phyloP scores from a whole-genome alignment of 768 basidiomycete genomes.

The Podaxis carcinomalis region DNA sequence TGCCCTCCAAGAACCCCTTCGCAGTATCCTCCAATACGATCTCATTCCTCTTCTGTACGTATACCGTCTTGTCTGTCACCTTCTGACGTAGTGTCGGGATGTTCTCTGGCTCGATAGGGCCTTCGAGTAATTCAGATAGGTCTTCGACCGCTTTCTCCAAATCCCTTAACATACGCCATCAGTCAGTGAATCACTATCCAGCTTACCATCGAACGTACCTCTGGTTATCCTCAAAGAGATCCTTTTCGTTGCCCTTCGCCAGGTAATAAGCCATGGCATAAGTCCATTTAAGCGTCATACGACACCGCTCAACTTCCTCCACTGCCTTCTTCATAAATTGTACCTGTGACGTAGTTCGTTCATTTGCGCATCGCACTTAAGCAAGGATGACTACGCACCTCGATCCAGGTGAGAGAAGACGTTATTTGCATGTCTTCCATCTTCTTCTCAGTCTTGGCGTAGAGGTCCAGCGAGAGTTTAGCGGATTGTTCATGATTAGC shows the following conservation, averaged over 20 bases:
- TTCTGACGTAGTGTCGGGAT: constrained; percentile 83
- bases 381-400: constrained; percentile 35
- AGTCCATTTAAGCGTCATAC: constrained; percentile 98
- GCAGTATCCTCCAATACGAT: constrained; percentile 95
- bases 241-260: constrained; percentile 85
- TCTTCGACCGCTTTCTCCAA: constrained; percentile 95
- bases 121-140: constrained; percentile 87
- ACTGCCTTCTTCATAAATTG: constrained; percentile 99
- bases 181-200: neutral
- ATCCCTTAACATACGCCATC: constrained; percentile 48
- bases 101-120: constrained; percentile 81
- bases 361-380: too few relatives aligned
- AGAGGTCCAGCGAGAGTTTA: constrained; percentile 88
- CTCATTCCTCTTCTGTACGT: constrained; percentile 96
- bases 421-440: constrained; percentile 99
- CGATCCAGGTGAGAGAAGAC: constrained; percentile 93
- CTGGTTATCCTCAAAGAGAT: constrained; percentile 97
- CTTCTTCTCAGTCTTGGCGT: constrained; percentile 97
- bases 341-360: constrained; percentile 17
- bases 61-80: constrained; percentile 96
- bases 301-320: constrained; percentile 84
- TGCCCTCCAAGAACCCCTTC: constrained; percentile 77
- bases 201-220: constrained; percentile 40
- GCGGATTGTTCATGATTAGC: constrained; percentile 99
- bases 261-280: constrained; percentile 99